phyloP scores from a whole-genome alignment of 108 stramenopile species.

The Cyclotella sp. region DNA sequence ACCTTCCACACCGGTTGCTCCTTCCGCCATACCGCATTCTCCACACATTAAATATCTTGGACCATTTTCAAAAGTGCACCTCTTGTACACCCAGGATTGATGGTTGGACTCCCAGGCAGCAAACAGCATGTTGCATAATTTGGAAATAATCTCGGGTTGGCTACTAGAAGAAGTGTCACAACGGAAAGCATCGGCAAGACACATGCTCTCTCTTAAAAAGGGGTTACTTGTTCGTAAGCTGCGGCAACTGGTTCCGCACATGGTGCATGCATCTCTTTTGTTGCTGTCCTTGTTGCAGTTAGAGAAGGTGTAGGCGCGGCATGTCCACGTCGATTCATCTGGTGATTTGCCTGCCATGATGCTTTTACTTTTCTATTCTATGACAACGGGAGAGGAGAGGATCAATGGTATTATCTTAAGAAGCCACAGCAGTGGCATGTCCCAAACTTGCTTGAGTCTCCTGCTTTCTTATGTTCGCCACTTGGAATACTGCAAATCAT shows the following conservation, averaged over 20 bases:
- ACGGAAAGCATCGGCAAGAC: neutral
- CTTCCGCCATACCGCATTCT: conserved; percentile 10
- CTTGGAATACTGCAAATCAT: no score
- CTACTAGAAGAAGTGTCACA: neutral
- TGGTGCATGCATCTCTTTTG: neutral
- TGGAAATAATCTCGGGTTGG: neutral
- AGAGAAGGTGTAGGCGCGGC: neutral
- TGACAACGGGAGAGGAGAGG: neutral
- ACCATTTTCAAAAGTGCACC: conserved; percentile 2
- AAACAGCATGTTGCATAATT: conserved; percentile 10
- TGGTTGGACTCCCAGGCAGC: conserved; percentile 16
- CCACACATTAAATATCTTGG: conserved; percentile 5
- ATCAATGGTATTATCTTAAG: neutral
- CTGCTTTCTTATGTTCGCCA: no score
- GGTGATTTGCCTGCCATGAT: neutral
- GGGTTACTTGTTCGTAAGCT: neutral
- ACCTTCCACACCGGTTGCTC: neutral
- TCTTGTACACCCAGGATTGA: conserved; percentile 1
- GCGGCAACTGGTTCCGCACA: neutral
- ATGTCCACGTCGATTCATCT: neutral
- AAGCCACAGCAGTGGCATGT: neutral
- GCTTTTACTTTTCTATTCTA: neutral
- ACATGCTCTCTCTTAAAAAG: neutral
- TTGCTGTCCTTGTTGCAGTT: neutral
- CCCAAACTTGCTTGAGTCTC: no score